phyloP scores from a whole-genome alignment of 371 early-diverging fungal genomes.

The Syncephalastrum sp. region DNA sequence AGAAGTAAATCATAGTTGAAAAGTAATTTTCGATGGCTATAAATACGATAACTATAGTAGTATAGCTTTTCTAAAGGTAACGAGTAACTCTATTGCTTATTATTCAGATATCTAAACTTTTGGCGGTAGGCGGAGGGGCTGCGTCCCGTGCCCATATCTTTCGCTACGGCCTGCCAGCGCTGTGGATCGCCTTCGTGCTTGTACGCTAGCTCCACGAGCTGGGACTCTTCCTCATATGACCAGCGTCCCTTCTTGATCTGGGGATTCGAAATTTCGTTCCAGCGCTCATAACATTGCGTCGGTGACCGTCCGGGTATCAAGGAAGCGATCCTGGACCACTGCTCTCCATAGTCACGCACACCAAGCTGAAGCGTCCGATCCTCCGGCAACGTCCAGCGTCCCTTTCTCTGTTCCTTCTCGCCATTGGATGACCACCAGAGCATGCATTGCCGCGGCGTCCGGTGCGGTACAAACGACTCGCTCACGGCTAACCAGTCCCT shows the following conservation, averaged over 20 bases:
- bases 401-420: not conserved
- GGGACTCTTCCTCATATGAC: conserved; percentile 32
- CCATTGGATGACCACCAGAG: conserved; percentile 15
- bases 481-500: conserved; percentile 38
- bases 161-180: conserved; percentile 24
- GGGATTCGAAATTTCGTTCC: conserved; percentile 14
- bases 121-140: conserved; percentile 18
- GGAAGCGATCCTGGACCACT: conserved; percentile 26
- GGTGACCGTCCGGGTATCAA: conserved; percentile 27
- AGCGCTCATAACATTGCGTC: conserved; percentile 26
- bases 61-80: too few species aligned
- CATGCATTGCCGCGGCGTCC: conserved; percentile 35
- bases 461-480: conserved; percentile 33
- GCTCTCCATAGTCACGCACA: conserved; percentile 12
- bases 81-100: too few species aligned
- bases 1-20: too few species aligned
- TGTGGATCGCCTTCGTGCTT: conserved; percentile 1
- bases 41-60: too few species aligned
- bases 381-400: conserved; percentile 28
- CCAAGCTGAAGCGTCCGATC: conserved; percentile 28
- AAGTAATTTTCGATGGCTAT: too few species aligned
- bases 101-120: conserved; percentile 22
- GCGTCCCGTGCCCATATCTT: conserved; percentile 30
- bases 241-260: conserved; percentile 22
- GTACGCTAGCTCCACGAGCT: conserved; percentile 28